Evolutionary conservation across 805 yeast species (phyloP).

Genomic region (Sugiyamaella mastotermitis): DNA sequence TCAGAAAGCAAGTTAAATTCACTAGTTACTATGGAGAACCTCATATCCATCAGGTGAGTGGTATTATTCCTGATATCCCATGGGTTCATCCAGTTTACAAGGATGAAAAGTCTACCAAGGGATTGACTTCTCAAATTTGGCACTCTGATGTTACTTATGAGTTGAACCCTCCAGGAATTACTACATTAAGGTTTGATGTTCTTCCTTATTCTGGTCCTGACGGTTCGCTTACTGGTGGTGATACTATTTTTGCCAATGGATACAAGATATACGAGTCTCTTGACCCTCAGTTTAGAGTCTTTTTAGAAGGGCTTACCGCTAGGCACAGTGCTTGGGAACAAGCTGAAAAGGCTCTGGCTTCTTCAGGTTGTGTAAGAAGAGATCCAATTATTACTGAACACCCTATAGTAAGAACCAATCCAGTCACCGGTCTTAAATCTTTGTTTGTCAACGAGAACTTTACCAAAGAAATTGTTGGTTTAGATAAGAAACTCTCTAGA

Average conservation of each 20-base stretch:
- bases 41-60: conserved; percentile 47
- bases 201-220: conserved; percentile 50
- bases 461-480: conserved; percentile 48
- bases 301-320: conserved; percentile 41
- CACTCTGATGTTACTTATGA: conserved; percentile 75
- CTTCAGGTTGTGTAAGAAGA: conserved; percentile 39
- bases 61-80: conserved; percentile 54
- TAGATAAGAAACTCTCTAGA: conserved; percentile 45
- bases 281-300: conserved; percentile 42
- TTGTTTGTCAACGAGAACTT: conserved; percentile 47
- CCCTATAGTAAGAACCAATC: conserved; percentile 58
- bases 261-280: conserved; percentile 49
- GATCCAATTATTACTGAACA: conserved; percentile 37
- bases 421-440: conserved; percentile 59
- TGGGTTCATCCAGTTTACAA: conserved; percentile 59
- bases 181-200: conserved; percentile 58
- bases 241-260: conserved; percentile 48
- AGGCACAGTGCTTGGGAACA: conserved; percentile 40
- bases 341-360: conserved; percentile 29
- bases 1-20: conserved; percentile 38
- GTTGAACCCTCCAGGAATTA: conserved; percentile 63
- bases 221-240: conserved; percentile 50
- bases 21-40: conserved; percentile 43
- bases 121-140: conserved; percentile 35
- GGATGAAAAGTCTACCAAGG: conserved; percentile 24